Conservation (phyloP, 768 basidiomycete genomes). For the Chlorophyllum brunneum region DNA sequence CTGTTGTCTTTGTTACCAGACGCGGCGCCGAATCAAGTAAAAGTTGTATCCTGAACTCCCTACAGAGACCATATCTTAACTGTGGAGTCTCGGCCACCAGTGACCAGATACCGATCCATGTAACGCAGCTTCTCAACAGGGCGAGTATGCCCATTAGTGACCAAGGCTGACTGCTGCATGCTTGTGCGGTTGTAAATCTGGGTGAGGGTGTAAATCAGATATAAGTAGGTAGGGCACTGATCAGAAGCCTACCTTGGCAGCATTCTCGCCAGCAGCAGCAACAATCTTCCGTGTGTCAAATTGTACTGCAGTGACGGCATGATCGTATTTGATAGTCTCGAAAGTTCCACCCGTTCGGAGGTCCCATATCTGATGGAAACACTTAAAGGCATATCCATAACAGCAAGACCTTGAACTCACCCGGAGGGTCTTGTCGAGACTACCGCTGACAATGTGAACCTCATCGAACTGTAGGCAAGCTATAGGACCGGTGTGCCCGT, state of each 20-base stretch:
- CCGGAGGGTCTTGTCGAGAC: slow-evolving; percentile 88
- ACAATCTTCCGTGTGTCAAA: slow-evolving; percentile 95
- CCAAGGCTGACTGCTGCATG: slow-evolving; percentile 78
- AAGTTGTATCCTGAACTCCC: background rate
- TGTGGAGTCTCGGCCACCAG: slow-evolving; percentile 81
- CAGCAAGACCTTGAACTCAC: slow-evolving; percentile 39
- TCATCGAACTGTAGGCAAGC: slow-evolving; percentile 97
- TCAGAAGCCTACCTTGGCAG: slow-evolving; percentile 62
- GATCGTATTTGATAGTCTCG: slow-evolving; percentile 89
- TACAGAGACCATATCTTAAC: slow-evolving; percentile 95
- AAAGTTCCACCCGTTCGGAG: slow-evolving; percentile 84
- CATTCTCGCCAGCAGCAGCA: slow-evolving; percentile 91
- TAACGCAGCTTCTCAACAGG: slow-evolving; percentile 88
- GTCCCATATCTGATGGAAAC: slow-evolving; percentile 82
- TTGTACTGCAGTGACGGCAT: slow-evolving; percentile 86
- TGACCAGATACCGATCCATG: slow-evolving; percentile 93
- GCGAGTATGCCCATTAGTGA: slow-evolving; percentile 90
- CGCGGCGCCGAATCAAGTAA: no score
- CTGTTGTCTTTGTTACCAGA: no score
- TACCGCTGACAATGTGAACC: slow-evolving; percentile 87
- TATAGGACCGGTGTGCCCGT: slow-evolving; percentile 91
- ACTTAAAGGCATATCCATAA: slow-evolving; percentile 2
- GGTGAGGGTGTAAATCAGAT: background rate
- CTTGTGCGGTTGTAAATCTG: slow-evolving; percentile 95
- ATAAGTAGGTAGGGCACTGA: background rate